phyloP scores from a whole-genome alignment of 352 stramenopile species.

The Chrysophaeum taylorii region DNA sequence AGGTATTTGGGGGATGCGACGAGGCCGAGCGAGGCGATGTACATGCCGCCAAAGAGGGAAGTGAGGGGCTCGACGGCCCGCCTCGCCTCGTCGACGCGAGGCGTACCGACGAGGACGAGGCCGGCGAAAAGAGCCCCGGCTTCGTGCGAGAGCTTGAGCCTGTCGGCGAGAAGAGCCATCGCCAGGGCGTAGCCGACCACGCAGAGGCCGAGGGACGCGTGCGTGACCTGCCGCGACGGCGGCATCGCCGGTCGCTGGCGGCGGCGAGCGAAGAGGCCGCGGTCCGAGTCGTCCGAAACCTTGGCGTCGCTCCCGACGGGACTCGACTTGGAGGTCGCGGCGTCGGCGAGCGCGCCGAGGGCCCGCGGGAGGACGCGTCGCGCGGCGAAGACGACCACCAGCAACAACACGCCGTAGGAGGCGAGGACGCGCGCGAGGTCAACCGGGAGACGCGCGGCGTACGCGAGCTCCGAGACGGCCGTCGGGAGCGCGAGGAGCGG shows the following conservation, averaged over 20 bases:
- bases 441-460: not conserved
- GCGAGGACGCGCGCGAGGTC: conserved; percentile 6
- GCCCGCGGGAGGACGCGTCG: not conserved
- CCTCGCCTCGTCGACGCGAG: not conserved
- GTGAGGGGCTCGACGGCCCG: conserved; percentile 25
- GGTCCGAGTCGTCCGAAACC: not conserved
- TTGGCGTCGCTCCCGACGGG: not conserved
- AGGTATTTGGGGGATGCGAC: conserved; percentile 13
- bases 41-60: conserved; percentile 37
- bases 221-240: not conserved
- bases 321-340: not conserved
- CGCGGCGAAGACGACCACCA: not conserved
- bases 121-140: conserved; percentile 36
- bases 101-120: conserved; percentile 28
- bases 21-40: conserved; percentile 35
- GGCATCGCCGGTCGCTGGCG: too few relatives aligned
- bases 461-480: conserved; percentile 15
- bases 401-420: not conserved
- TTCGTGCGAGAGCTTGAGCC: conserved; percentile 32
- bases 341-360: not conserved
- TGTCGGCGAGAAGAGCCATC: conserved; percentile 32
- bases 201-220: conserved; percentile 23
- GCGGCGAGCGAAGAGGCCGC: not conserved
- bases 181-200: conserved; percentile 28
- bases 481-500: conserved; percentile 32